These are phyloP conservation scores for Gaultheria prostrata DNA, from an alignment of 148 eudicot species.

Conservation along the genomic window DNA sequence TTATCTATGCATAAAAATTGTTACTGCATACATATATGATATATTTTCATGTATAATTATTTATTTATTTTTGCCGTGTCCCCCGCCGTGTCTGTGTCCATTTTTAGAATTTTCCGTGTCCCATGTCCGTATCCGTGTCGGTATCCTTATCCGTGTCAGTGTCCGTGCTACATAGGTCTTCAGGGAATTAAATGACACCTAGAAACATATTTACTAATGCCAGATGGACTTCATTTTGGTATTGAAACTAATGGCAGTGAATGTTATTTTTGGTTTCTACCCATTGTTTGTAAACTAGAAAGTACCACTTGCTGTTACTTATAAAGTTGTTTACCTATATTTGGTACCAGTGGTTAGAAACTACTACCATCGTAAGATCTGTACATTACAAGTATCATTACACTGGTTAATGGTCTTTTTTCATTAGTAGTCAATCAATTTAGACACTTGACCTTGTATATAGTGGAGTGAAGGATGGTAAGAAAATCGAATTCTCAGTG, in stretches of 20 bases:
- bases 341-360: neutral
- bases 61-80: too few relatives aligned
- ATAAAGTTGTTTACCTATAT: too few relatives aligned
- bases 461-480: neutral
- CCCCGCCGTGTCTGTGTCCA: too few relatives aligned
- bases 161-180: too few relatives aligned
- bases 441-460: neutral
- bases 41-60: too few relatives aligned
- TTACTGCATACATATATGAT: too few relatives aligned
- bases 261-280: neutral
- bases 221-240: neutral
- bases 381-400: neutral
- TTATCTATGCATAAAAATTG: too few relatives aligned
- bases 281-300: neutral
- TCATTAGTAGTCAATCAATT: neutral
- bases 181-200: neutral
- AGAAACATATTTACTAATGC: neutral
- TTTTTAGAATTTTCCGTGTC: neutral
- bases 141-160: too few relatives aligned
- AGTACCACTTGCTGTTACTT: neutral
- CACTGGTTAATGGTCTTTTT: neutral
- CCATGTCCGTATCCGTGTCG: too few relatives aligned
- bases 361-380: neutral
- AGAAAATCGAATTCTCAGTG: neutral
- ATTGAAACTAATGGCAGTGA: constrained; percentile 9